These are phyloP conservation scores for Hypoxylon sp. DNA, from an alignment of 2,329 filamentous ascomycete genomes.

Conservation along the genomic window DNA sequence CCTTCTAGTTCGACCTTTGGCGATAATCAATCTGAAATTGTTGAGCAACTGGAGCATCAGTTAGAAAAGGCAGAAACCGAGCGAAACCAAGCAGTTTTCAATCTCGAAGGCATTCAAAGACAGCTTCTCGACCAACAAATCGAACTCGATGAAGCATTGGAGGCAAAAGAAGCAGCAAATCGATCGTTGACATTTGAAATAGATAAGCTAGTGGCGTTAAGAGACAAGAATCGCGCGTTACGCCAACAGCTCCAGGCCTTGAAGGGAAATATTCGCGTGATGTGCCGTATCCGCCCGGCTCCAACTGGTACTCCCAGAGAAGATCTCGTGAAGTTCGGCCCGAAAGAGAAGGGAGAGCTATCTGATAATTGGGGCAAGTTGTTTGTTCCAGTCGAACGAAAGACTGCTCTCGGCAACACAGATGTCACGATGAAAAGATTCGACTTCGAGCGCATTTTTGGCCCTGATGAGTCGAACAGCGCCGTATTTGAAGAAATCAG, in stretches of 20 bases:
- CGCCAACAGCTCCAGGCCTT: slow-evolving; percentile 97
- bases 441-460: slow-evolving; percentile 92
- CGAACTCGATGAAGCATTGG: slow-evolving; percentile 11
- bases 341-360: slow-evolving; percentile 73
- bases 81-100: neutral
- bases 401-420: slow-evolving; percentile 79
- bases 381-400: slow-evolving; percentile 82
- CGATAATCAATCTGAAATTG: neutral
- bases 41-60: neutral
- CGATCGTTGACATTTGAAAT: neutral
- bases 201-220: slow-evolving; percentile 74
- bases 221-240: slow-evolving; percentile 80
- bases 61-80: slow-evolving; percentile 13
- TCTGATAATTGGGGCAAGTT: slow-evolving; percentile 87
- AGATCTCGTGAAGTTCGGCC: slow-evolving; percentile 59
- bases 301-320: slow-evolving; percentile 71
- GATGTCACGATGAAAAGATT: slow-evolving; percentile 84
- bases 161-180: neutral
- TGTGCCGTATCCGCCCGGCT: slow-evolving; percentile 89
- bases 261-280: slow-evolving; percentile 97
- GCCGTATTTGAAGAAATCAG: slow-evolving; percentile 94
- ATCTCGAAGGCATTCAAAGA: neutral
- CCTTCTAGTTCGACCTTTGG: neutral
- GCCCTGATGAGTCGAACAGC: slow-evolving; percentile 79
- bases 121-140: slow-evolving; percentile 5